Evolutionary conservation across 129 eudicot species (phyloP), one percentile per base, ranked within the genome.

Genomic region (Calendula officinalis): DNA sequence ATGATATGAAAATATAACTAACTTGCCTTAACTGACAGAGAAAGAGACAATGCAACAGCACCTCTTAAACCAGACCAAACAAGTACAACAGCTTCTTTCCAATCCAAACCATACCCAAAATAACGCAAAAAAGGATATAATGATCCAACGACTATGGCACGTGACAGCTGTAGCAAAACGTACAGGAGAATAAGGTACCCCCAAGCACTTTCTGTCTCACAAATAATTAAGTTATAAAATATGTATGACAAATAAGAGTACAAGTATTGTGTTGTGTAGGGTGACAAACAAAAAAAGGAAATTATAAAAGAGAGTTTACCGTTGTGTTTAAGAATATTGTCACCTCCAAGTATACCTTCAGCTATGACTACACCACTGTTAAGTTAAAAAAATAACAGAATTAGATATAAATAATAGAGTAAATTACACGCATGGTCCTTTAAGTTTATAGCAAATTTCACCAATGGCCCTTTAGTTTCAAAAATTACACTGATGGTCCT

Each of bases 291-390:
- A 33, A 14, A n/a, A 56, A 38, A 69, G 14, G 33, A 14, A 15
- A 49, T 47, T 10, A 38, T 8, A 45, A 6, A 41, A 54, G 33
- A 46, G 61, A 10, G 17, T 41, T 44, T 82, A 91, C 98, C 84
- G 34, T 91, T 80, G 55, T 60, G 83, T 71, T 72, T 77, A 27
- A 82, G 79, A 63, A 91, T 76, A 42, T 65, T 79, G 59, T 83
- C 84, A 62, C 85, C 75, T 58, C 82, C 71, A 0, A 91, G 84
- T 67, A 91, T 77, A 64, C 96, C 85, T 87, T 91, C 94, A 52
- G 96, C 98, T 78, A 91, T 91, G 60, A 91, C 96, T 22, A 89
- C 95, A 46, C 97, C 97, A 65, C 97, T 90, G 77, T 79, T 84
- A 65, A 61, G 54, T 34, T 41, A 70, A 71, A 39, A 22, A 60